These are phyloP conservation scores for Coriaria nepalensis DNA, from an alignment of 306 rosid species.

Conservation along the genomic window DNA sequence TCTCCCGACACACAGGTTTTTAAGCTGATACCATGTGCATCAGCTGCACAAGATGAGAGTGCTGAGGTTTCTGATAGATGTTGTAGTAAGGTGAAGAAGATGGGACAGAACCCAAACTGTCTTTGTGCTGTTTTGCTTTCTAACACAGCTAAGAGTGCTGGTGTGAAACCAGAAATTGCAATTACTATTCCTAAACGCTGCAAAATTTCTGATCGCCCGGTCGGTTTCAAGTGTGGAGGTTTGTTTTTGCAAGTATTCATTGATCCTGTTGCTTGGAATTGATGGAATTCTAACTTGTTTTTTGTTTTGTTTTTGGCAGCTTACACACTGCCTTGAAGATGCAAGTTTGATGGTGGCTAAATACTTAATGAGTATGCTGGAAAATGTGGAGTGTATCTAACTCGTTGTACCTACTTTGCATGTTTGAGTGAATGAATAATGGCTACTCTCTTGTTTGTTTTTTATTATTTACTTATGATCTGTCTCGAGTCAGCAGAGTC, in stretches of 20 bases:
- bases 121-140: constrained; percentile 35
- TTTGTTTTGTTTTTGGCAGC: constrained; percentile 15
- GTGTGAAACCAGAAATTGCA: constrained; percentile 31
- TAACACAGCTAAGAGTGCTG: constrained; percentile 25
- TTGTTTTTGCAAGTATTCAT: not conserved
- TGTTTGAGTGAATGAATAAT: no score
- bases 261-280: not conserved
- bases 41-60: constrained; percentile 28
- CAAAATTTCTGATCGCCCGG: constrained; percentile 25
- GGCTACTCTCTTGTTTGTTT: no score
- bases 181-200: constrained; percentile 48
- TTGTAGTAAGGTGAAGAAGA: constrained; percentile 31
- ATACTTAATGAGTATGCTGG: no score
- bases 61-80: constrained; percentile 29
- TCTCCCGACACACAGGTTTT: constrained; percentile 33
- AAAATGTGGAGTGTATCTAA: no score
- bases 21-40: constrained; percentile 30
- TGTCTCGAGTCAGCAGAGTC: no score
- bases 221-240: constrained; percentile 49
- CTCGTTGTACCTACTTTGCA: no score
- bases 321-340: constrained; percentile 32
- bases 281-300: not conserved
- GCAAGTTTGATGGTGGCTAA: not conserved
- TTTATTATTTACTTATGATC: no score
- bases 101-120: constrained; percentile 29